phyloP scores from a whole-genome alignment of 2,329 filamentous ascomycete genomes.

The Apiospora pterosperma region DNA sequence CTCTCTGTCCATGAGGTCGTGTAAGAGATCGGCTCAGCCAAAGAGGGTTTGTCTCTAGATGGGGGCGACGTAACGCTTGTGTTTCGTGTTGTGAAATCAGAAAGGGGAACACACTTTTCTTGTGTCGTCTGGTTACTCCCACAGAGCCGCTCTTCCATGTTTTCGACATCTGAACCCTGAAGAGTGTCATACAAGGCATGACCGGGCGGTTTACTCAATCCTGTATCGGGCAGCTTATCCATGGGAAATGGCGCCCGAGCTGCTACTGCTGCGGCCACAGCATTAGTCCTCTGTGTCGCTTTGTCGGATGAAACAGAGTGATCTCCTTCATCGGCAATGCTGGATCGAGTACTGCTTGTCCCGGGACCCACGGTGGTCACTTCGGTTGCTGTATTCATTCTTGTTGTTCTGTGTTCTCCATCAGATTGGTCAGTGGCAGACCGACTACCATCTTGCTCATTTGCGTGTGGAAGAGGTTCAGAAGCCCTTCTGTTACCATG shows the following conservation, averaged over 20 bases:
- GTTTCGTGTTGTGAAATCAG: neutral
- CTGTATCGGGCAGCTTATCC: neutral
- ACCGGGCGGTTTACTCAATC: neutral
- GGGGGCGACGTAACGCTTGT: neutral
- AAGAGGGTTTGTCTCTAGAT: neutral
- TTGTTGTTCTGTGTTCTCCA: no score
- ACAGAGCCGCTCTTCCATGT: neutral
- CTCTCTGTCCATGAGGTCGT: neutral
- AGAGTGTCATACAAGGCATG: neutral
- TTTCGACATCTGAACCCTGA: neutral
- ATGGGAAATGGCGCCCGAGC: neutral
- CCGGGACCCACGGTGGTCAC: no score
- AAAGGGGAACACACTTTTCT: neutral
- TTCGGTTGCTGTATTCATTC: no score
- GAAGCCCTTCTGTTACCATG: no score
- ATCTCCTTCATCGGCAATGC: no score
- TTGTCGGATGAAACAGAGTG: neutral
- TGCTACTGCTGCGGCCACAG: neutral
- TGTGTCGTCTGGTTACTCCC: neutral
- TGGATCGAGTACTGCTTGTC: no score
- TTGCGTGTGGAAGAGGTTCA: no score
- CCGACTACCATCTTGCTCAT: no score
- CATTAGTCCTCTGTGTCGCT: neutral
- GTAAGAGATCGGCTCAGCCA: neutral
- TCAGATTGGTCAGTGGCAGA: no score